A percentile compares a stretch with the other conserved stretches of the same genome.
Conservation (phyloP, 352 stramenopile genomes). For the Globisporangium paddicum region DNA sequence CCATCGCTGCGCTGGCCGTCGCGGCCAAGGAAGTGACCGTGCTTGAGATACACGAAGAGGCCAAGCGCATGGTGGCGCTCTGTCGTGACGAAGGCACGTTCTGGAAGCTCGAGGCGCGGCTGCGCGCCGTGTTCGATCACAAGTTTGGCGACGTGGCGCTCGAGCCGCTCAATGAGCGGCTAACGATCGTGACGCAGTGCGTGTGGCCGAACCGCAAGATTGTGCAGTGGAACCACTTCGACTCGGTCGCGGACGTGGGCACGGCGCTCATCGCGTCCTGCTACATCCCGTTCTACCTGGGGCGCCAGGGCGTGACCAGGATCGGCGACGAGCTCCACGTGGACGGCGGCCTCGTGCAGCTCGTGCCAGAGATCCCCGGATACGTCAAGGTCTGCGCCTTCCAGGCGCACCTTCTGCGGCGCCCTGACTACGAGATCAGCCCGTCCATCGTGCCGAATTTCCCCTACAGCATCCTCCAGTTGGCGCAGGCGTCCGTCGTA, state of each 20-base stretch:
- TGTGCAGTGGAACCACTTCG: conserved; percentile 52
- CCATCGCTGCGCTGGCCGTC: conserved; percentile 59
- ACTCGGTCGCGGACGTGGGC: conserved; percentile 51
- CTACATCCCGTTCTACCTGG: conserved; percentile 78
- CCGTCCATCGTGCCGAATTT: conserved; percentile 60
- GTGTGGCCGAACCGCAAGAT: conserved; percentile 57
- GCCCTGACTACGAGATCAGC: conserved; percentile 71
- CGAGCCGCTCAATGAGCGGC: conserved; percentile 30
- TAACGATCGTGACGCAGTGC: conserved; percentile 65
- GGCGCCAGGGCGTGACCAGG: conserved; percentile 30
- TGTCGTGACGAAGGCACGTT: conserved; percentile 50
- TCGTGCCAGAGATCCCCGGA: conserved; percentile 62
- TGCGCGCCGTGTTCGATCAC: conserved; percentile 46
- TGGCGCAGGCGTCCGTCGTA: conserved; percentile 51
- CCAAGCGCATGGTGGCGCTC: conserved; percentile 49
- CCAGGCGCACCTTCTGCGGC: conserved; percentile 41
- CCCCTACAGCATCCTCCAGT: conserved; percentile 48
- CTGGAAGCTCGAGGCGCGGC: conserved; percentile 58
- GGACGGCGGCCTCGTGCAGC: conserved; percentile 59
- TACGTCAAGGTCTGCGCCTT: conserved; percentile 75
- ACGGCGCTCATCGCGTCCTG: conserved; percentile 70
- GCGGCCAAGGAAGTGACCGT: conserved; percentile 45
- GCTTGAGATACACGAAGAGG: conserved; percentile 50
- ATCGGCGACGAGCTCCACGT: conserved; percentile 68
- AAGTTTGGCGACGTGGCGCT: conserved; percentile 47